These are phyloP conservation scores for Irpex lacteus DNA, from an alignment of 1,284 basidiomycete species.

Conservation along the genomic window DNA sequence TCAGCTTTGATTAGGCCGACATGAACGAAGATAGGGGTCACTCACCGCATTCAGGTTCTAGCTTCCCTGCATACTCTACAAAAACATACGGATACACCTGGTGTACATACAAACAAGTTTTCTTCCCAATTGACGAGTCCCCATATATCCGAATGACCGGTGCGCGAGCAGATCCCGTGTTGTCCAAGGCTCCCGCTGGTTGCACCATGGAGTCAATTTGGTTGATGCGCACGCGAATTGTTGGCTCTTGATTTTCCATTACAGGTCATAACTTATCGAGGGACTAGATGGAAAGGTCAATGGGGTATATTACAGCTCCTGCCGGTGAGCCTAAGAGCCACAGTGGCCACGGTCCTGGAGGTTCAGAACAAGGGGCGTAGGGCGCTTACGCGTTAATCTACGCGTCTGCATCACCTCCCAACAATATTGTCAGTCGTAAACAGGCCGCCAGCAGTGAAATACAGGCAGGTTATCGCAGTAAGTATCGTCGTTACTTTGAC, in stretches of 20 bases:
- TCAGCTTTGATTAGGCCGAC: not conserved
- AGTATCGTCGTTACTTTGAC: too few species aligned
- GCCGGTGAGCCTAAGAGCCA: not conserved
- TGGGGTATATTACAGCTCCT: not conserved
- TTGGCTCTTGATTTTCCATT: slow-evolving; percentile 26
- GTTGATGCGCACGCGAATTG: slow-evolving; percentile 56
- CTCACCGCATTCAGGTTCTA: slow-evolving; percentile 50
- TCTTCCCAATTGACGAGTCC: slow-evolving; percentile 72
- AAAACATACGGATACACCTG: slow-evolving; percentile 84
- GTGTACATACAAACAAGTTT: slow-evolving; percentile 88
- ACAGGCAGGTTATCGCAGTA: too few species aligned
- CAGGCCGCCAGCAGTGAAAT: too few species aligned
- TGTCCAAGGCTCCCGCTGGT: slow-evolving; percentile 60
- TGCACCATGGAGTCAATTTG: slow-evolving; percentile 66
- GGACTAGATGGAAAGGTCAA: not conserved
- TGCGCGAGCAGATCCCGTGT: slow-evolving; percentile 56
- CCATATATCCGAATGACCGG: slow-evolving; percentile 91
- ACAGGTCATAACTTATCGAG: slow-evolving; percentile 10
- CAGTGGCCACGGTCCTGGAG: not conserved
- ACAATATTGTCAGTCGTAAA: too few species aligned
- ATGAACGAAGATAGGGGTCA: not conserved
- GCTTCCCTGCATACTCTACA: slow-evolving; percentile 62
- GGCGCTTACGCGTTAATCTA: not conserved
- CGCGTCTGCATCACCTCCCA: not conserved
- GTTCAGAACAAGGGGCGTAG: not conserved